phyloP scores from a whole-genome alignment of 352 stramenopile species.

The Globisporangium camurandrum region DNA sequence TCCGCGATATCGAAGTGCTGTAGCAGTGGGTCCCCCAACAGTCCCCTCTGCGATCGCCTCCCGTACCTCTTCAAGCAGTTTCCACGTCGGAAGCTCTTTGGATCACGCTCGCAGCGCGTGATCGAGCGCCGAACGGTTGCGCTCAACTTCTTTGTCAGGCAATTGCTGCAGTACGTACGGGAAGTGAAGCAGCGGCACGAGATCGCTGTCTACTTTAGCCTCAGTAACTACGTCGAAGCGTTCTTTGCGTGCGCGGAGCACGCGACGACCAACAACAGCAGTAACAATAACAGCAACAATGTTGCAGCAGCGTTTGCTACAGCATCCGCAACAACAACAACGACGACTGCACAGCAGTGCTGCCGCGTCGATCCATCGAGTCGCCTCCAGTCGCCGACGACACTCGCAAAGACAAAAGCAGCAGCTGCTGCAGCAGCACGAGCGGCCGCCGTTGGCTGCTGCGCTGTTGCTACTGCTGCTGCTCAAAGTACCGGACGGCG shows the following conservation, averaged over 20 bases:
- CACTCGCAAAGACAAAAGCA: slow-evolving; percentile 5
- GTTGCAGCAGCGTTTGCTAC: background rate
- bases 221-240: slow-evolving; percentile 56
- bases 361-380: no score
- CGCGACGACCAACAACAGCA: no score
- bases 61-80: slow-evolving; percentile 64
- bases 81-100: slow-evolving; percentile 51
- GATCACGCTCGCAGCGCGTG: slow-evolving; percentile 55
- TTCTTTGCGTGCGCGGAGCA: slow-evolving; percentile 54
- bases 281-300: no score
- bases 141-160: slow-evolving; percentile 53
- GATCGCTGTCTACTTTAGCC: slow-evolving; percentile 67
- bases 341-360: no score
- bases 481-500: background rate
- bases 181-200: slow-evolving; percentile 50
- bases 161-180: slow-evolving; percentile 42
- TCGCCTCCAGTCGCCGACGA: slow-evolving; percentile 6
- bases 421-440: slow-evolving; percentile 5
- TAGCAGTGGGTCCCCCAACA: slow-evolving; percentile 14
- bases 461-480: no score
- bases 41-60: slow-evolving; percentile 31
- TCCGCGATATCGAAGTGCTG: slow-evolving; percentile 10
- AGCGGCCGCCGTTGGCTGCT: no score
- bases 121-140: slow-evolving; percentile 55
- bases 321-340: slow-evolving; percentile 6